Conservation (phyloP, 164 flowering plant genomes). For the Berberis vulgaris region DNA sequence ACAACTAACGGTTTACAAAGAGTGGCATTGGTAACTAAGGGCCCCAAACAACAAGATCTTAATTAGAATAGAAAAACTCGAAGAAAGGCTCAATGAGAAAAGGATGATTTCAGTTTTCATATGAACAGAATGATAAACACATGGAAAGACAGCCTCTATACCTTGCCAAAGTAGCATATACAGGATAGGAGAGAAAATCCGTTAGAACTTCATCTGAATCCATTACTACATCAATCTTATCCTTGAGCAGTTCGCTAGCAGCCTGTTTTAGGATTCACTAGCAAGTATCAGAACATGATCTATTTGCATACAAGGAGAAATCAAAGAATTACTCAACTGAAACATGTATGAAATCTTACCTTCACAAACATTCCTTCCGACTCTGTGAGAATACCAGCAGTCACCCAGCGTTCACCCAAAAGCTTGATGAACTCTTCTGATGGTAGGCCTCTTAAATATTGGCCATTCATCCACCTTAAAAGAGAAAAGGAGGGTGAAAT, state of each 20-base stretch:
- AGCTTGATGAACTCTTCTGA: slow-evolving; percentile 48
- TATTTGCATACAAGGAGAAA: too few species aligned
- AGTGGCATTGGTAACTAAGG: too few species aligned
- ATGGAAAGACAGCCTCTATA: slow-evolving; percentile 13
- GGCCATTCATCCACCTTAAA: slow-evolving; percentile 98
- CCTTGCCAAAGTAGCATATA: slow-evolving; percentile 63
- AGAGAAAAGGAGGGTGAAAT: not conserved
- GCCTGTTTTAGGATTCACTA: slow-evolving; percentile 36
- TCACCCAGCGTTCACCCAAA: slow-evolving; percentile 77
- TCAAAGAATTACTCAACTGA: too few species aligned
- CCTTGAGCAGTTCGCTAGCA: slow-evolving; percentile 68
- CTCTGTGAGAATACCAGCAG: slow-evolving; percentile 51
- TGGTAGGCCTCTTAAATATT: slow-evolving; percentile 70
- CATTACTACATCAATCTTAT: slow-evolving; percentile 72
- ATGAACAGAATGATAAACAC: not conserved
- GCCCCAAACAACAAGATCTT: not conserved
- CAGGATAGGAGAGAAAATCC: slow-evolving; percentile 74
- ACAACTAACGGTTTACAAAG: too few species aligned
- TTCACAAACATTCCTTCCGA: slow-evolving; percentile 69
- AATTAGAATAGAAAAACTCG: not conserved
- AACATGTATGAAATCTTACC: slow-evolving; percentile 24
- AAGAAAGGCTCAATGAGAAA: not conserved
- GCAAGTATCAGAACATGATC: too few species aligned
- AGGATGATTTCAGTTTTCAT: not conserved
- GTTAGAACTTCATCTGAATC: slow-evolving; percentile 72